Base-by-base conservation (phyloP, 106 monocot genomes). In the Triglochin maritima region DNA sequence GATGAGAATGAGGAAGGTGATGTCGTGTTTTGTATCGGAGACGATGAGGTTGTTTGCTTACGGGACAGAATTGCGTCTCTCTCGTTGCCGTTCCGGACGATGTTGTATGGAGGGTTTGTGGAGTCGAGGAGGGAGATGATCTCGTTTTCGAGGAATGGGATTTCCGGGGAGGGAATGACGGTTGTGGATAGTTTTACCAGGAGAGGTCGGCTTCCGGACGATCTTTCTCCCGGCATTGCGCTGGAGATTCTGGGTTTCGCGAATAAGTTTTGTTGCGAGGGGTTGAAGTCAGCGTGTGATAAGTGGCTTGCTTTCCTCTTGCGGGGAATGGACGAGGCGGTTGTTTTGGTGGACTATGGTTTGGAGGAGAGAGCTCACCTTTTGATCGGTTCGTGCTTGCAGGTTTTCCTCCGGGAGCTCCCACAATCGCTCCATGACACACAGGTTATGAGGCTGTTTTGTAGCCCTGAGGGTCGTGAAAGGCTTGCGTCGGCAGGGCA, bases 241-340 rank as follows among this genome's bases (percentile, higher is more conserved):
- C 65, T 92, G 10, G 92, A 98, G 74, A 72, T 89, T 65, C 84
- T 98, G n/a, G 57, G 75, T 3, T 98, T 98, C 50, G 68, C 98
- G 4, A 98, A 98, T 64, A 84, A 74, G 60, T 98, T 89, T 60
- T 98, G 98, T 68, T 98, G 98, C 48, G 98, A 98, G 53, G 79
- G 73, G 5, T 63, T 98, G 50, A 92, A 89, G 69, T 60, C 78
- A 9, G 76, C 81, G 5, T 98, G 98, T 65, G 98, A 98, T 63
- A 66, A 69, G 44, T 80, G 77, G 71, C 82, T 98, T 1, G 79
- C 98, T 0, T 59, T 78, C 9, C 65, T 89, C 56, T 79, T 92
- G 6, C 63, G 74, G 17, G 60, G 65, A 51, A 17, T 73, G 4
- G 86, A 98, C 47, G 98, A 98, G 50, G 91, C 98, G 0, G 59